Base-by-base conservation (phyloP, 495 filamentous ascomycete genomes). In the Schizothecium vesticola region DNA sequence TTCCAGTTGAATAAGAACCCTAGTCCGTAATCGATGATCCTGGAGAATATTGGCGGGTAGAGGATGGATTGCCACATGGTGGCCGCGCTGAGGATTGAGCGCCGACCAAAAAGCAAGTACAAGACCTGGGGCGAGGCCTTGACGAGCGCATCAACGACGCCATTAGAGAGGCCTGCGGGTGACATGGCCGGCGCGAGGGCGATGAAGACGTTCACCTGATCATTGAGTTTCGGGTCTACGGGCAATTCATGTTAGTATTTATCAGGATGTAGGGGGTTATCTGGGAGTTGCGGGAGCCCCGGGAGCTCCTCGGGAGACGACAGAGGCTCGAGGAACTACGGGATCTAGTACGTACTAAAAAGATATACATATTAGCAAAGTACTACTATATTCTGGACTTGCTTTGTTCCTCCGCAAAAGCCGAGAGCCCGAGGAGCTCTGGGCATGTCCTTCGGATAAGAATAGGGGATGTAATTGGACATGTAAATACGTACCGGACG, bases 21-120 rank as follows among this genome's bases (percentile, higher is more conserved):
- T 13, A 97, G 84, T 21, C 89, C 88, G 65, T 89, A 85, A 76
- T 99, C 95, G 69, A 99, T 97, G 28, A 93, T 80, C 65, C 91
- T 91, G 64, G 93, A 89, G 74, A 96, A 99, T 67, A 99, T 92
- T 5, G 94, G 95, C 2, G 94, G 95, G 75, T 98, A 97, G 22
- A 98, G 84, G 64, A 99, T 89, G 21, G 91, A 91, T 75, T 97
- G 92, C 95, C 95, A 99, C 90, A 98, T 97, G 2, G 93, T 96
- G 3, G 94, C 90, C 10, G 92, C 96, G 71, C 90, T 91, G 21
- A 99, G 87, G 66, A 99, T 96, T 66, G 92, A 95, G 59, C 92
- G 90, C 51, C 95, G 88, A n/a, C 95, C 95, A 71, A 99, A 99
- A 26, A 97, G 89, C 28, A 99, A 86, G 80, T 92, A 99, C 56